Base-by-base conservation (phyloP, 2,329 filamentous ascomycete genomes). In the Colletotrichum graminicola region DNA sequence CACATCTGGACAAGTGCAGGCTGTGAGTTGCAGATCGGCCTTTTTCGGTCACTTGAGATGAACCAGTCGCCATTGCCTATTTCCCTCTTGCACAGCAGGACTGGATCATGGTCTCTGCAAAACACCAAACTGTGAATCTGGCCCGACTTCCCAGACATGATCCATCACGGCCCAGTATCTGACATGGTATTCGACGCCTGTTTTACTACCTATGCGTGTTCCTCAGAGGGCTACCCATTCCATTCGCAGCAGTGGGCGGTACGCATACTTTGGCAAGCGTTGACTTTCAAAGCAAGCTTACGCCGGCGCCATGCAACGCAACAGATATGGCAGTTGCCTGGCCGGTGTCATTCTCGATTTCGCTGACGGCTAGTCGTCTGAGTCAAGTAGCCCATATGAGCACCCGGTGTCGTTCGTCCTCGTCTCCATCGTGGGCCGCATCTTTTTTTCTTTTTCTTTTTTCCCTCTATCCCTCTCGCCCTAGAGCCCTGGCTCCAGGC, bases 361-460 rank as follows among this genome's bases (percentile, higher is more conserved):
- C 39, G 32, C 60, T 71, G 68, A 67, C 68, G 64, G 68, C 68
- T 66, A 67, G 49, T 71, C 64, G 36, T 62, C 57, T 29, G 68
- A 71, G 56, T 71, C 68, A 67, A 67, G 64, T 51, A 56, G 43
- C 12, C 26, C 45, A 34, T 29, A 39, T 21, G 68, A 36, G 57
- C 34, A 5, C 57, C 21, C 60, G 14, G 23, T 29, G 26, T 36
- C 34, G 57, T 49, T 57, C 34, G 36, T 63, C 23, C 32, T 51
- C 34, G 32, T 66, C 67, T 54, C 49, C 55, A 67, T 56, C 55
- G 63, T 23, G 21, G 21, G 16, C 56, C 67, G 51, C n/a, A n/a
- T 32, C 47, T 23, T 36, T 23, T n/a, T n/a, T n/a, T 43, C 36
- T 26, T 56, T 5, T 14, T 57, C 29, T 7, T 12, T 57, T n/a